phyloP scores from a whole-genome alignment of 1,284 basidiomycete genomes.

The Malassezia sp. region DNA sequence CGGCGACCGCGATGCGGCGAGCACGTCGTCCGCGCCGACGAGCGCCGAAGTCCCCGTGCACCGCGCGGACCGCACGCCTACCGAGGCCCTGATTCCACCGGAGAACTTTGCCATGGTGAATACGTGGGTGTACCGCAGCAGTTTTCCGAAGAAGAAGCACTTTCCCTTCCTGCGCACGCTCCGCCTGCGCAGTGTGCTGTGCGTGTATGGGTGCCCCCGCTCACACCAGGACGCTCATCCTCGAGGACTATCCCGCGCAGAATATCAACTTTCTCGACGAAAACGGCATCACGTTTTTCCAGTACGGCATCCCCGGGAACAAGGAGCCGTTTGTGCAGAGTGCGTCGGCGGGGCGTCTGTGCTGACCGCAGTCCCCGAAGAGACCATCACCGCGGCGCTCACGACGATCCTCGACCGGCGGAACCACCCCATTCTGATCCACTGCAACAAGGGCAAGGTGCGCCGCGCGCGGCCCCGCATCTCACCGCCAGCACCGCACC shows the following conservation, averaged over 20 bases:
- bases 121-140: constrained; percentile 50
- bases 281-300: constrained; percentile 49
- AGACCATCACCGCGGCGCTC: constrained; percentile 52
- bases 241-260: constrained; percentile 52
- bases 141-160: constrained; percentile 52
- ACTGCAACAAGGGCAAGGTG: constrained; percentile 57
- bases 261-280: constrained; percentile 49
- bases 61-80: neutral
- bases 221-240: constrained; percentile 11
- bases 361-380: constrained; percentile 48
- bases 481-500: constrained; percentile 53
- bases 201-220: constrained; percentile 19
- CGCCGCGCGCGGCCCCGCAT: too few relatives aligned
- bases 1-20: neutral
- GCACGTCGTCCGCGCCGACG: neutral
- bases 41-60: neutral
- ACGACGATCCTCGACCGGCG: constrained; percentile 52
- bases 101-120: constrained; percentile 48
- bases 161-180: constrained; percentile 52
- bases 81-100: constrained; percentile 31
- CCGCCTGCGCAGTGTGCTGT: constrained; percentile 53
- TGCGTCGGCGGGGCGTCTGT: neutral
- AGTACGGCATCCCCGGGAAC: constrained; percentile 54
- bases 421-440: constrained; percentile 54
- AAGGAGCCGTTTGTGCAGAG: constrained; percentile 48